Base-by-base conservation (phyloP, 768 basidiomycete genomes). In the Cyathus striatus region DNA sequence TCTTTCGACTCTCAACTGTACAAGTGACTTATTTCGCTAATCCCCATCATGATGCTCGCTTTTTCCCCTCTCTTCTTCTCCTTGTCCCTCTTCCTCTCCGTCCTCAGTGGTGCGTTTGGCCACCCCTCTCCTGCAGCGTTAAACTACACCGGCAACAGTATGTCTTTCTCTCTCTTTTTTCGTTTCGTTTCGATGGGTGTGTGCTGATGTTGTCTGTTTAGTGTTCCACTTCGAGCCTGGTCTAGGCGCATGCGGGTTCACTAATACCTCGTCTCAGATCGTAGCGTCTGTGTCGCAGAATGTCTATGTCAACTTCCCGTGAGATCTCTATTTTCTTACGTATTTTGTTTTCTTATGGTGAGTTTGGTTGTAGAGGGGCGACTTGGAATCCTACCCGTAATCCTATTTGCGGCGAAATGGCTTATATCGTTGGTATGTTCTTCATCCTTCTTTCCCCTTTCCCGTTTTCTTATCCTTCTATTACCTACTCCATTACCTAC, bases 211-310 rank as follows among this genome's bases (percentile, higher is more conserved):
- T n/a, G n/a, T n/a, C n/a, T n/a, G n/a, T 30, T n/a, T 6, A 68
- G 64, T 65, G 26, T 68, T 64, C 54, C 49, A 53, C 26, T 68
- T 66, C 49, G 47, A 38, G 3, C 62, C 65, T 14, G 64, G 58
- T 14, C 56, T 63, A 23, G 69, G 69, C 16, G 67, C 69, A 1
- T 70, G 69, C 40, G 69, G 67, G 6, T 58, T 58, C 48, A 62
- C 60, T 14, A 69, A 69, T 51, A 60, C 52, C 3, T 55, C 44
- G 27, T 23, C 50, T 13, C 61, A 69, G 42, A 38, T 51, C 30
- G 64, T 69, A 25, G 68, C 62, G 5, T 67, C 68, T 1, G 66
- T 69, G 16, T 65, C 68, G 1, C 36, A 27, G 6, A 22, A 33
- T 2, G 49, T 67, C 23, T 72, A 66, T 54, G 56, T 58, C 37